phyloP scores from a whole-genome alignment of 1,284 basidiomycete genomes.

The Taiwanofungus camphoratus region DNA sequence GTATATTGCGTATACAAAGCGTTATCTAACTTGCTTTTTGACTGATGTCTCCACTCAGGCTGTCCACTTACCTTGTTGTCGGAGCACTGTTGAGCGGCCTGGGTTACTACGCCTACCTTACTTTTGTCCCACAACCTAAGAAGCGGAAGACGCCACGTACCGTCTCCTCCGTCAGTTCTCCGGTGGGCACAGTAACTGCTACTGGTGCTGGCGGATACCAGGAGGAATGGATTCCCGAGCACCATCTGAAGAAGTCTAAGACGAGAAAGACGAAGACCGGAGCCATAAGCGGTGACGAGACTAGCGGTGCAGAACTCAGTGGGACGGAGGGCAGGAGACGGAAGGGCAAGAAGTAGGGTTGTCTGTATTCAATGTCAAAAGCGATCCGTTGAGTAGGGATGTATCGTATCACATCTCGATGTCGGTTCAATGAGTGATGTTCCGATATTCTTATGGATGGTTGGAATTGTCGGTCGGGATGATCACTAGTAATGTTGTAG shows the following conservation, averaged over 20 bases:
- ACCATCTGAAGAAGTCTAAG: slow-evolving; percentile 73
- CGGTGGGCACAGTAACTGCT: slow-evolving; percentile 58
- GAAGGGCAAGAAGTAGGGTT: slow-evolving; percentile 51
- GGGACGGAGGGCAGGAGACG: slow-evolving; percentile 52
- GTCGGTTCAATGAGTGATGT: too few relatives aligned
- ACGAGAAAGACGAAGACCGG: slow-evolving; percentile 41
- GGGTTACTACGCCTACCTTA: slow-evolving; percentile 63
- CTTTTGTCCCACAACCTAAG: slow-evolving; percentile 61
- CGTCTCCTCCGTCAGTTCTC: slow-evolving; percentile 40
- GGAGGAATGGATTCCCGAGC: slow-evolving; percentile 90
- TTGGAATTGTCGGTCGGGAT: too few relatives aligned
- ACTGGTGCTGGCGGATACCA: slow-evolving; percentile 73
- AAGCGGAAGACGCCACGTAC: slow-evolving; percentile 34
- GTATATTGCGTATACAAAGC: slow-evolving; percentile 23
- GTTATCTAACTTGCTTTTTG: not conserved
- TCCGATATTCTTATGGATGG: too few relatives aligned
- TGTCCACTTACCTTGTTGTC: slow-evolving; percentile 75
- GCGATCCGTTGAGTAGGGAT: too few relatives aligned
- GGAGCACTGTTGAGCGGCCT: slow-evolving; percentile 58
- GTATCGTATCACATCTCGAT: too few relatives aligned
- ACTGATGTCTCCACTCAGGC: slow-evolving; percentile 33
- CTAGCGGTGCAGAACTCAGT: slow-evolving; percentile 54
- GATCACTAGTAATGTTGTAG: too few relatives aligned
- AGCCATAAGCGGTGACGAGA: slow-evolving; percentile 57
- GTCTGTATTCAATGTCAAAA: too few relatives aligned